Evolutionary conservation across 768 basidiomycete genomes (phyloP).

Genomic region (Rickenella mellea): DNA sequence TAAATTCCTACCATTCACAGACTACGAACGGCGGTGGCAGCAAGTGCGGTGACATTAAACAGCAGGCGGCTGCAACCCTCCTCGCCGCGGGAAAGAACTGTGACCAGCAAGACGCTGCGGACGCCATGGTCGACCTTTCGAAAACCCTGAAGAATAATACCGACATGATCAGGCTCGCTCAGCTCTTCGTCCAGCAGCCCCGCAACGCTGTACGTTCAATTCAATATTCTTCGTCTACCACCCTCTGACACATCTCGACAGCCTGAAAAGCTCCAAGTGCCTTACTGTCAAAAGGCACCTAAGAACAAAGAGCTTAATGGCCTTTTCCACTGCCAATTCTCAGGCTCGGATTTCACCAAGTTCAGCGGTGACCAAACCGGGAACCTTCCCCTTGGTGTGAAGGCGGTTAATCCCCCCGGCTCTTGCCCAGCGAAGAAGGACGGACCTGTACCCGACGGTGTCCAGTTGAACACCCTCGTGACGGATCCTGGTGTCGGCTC

Average conservation of each 20-base stretch:
- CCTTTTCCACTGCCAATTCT: conserved; percentile 46
- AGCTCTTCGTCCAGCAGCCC: conserved; percentile 15
- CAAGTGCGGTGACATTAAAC: conserved; percentile 6
- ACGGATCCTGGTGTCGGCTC: conserved; percentile 20
- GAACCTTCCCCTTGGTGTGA: conserved; percentile 35
- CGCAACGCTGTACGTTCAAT: conserved; percentile 8
- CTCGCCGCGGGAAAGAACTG: conserved; percentile 19
- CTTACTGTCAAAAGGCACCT: conserved; percentile 41
- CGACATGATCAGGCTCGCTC: conserved; percentile 11
- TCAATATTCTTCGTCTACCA: neutral
- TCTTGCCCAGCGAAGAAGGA: conserved; percentile 35
- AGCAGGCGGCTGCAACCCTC: conserved; percentile 5
- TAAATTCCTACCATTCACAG: neutral
- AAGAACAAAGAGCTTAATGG: conserved; percentile 39
- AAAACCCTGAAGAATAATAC: conserved; percentile 11
- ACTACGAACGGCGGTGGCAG: conserved; percentile 7
- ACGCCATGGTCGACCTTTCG: conserved; percentile 40
- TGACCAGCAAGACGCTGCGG: conserved; percentile 39
- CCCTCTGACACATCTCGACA: conserved; percentile 10
- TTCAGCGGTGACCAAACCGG: conserved; percentile 34
- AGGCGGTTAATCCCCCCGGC: conserved; percentile 31
- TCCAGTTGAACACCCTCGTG: conserved; percentile 29
- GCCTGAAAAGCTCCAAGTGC: conserved; percentile 36
- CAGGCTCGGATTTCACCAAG: conserved; percentile 28
- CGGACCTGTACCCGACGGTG: conserved; percentile 36